A percentile compares a stretch with the other conserved stretches of the same genome.
Conservation (phyloP, 495 filamentous ascomycete species). For the Physcia stellaris region DNA sequence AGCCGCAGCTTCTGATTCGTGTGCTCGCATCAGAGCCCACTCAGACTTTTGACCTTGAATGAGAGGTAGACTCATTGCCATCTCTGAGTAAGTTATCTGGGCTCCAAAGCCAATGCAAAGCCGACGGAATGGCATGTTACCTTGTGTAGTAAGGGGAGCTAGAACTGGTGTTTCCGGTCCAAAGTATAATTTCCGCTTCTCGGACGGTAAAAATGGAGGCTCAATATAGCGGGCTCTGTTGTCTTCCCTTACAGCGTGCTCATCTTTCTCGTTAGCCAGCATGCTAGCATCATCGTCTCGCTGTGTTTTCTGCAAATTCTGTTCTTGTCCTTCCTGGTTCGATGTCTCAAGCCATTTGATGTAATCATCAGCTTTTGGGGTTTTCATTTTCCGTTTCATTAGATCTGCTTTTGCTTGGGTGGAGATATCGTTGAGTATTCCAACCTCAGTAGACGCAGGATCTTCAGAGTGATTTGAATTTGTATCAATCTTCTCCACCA, state of each 20-base stretch:
- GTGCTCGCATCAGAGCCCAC: constrained; percentile 88
- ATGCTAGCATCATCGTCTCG: background rate
- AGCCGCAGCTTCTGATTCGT: constrained; percentile 61
- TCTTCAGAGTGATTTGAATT: constrained; percentile 17
- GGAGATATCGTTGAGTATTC: constrained; percentile 60
- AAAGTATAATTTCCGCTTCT: constrained; percentile 88
- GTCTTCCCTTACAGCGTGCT: constrained; percentile 35
- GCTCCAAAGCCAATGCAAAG: constrained; percentile 85
- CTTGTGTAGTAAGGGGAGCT: constrained; percentile 84
- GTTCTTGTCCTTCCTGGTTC: constrained; percentile 14
- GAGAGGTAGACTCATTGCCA: constrained; percentile 85
- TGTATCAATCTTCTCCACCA: constrained; percentile 40
- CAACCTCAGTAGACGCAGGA: constrained; percentile 35
- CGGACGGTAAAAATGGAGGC: constrained; percentile 74
- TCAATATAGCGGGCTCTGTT: constrained; percentile 67
- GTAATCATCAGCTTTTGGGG: constrained; percentile 62
- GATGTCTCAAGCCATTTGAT: constrained; percentile 54
- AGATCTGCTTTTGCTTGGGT: constrained; percentile 53
- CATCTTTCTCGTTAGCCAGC: constrained; percentile 13
- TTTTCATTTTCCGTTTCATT: constrained; percentile 47
- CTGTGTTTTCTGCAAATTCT: constrained; percentile 8
- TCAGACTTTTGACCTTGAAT: constrained; percentile 84
- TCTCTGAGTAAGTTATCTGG: constrained; percentile 91
- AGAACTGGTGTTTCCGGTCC: constrained; percentile 83
- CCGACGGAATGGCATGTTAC: constrained; percentile 91